phyloP scores from a whole-genome alignment of 441 rosid species.

The Adansonia madagascariensis region DNA sequence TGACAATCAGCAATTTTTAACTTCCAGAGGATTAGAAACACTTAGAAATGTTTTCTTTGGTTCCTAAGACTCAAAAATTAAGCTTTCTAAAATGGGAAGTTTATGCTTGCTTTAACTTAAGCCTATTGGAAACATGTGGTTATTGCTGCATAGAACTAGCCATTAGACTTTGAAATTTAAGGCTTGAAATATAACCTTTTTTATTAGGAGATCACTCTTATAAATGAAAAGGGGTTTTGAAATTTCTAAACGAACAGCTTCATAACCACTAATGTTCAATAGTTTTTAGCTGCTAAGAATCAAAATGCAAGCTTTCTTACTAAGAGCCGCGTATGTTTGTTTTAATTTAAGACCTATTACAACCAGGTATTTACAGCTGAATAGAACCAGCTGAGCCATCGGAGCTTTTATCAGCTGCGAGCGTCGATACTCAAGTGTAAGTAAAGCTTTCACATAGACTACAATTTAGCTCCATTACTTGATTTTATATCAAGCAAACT shows the following conservation, averaged over 20 bases:
- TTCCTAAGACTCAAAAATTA: neutral
- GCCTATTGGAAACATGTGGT: neutral
- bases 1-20: neutral
- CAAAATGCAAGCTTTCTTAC: neutral
- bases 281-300: neutral
- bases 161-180: neutral
- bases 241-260: neutral
- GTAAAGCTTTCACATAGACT: neutral
- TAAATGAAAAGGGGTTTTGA: neutral
- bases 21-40: neutral
- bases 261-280: neutral
- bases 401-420: neutral
- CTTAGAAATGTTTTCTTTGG: neutral
- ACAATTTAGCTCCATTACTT: neutral
- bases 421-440: neutral
- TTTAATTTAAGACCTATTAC: no score
- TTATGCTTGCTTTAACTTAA: neutral
- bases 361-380: no score
- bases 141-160: neutral
- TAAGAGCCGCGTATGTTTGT: neutral
- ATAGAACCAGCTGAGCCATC: neutral
- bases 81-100: neutral
- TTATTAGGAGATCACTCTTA: neutral
- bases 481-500: neutral
- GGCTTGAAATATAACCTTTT: neutral